Evolutionary conservation across 805 yeast species (phyloP).

Genomic region (Starmera dryadoides): DNA sequence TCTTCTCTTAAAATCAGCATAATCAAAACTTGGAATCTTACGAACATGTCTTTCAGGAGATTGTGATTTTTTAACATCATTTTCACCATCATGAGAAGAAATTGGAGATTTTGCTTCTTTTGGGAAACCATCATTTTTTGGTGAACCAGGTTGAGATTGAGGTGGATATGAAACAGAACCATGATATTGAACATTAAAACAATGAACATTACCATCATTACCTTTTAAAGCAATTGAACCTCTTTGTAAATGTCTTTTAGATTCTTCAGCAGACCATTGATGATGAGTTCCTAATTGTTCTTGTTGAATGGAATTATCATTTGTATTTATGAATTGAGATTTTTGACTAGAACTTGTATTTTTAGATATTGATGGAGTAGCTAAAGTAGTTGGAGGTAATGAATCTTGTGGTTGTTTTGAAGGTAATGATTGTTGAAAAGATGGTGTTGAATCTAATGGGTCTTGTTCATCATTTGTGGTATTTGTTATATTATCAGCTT

Average conservation of each 20-base stretch:
- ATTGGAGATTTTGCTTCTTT: not conserved
- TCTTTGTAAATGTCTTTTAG: constrained; percentile 1
- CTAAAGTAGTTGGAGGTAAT: too few species aligned
- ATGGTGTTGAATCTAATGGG: not conserved
- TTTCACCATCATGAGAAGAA: too few species aligned
- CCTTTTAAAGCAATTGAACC: not conserved
- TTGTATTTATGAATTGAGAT: too few species aligned
- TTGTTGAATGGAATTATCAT: too few species aligned
- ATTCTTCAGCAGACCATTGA: constrained; percentile 1
- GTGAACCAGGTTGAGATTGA: not conserved
- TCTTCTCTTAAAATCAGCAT: not conserved
- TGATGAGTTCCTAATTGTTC: too few species aligned
- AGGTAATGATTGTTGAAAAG: too few species aligned
- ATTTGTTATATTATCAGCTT: not conserved
- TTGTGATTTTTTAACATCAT: not conserved
- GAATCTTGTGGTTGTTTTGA: too few species aligned
- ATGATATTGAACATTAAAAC: constrained; percentile 3
- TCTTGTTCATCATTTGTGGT: not conserved
- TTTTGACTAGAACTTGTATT: too few species aligned
- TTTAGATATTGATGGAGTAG: too few species aligned
- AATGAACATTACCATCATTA: not conserved
- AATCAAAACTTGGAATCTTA: not conserved
- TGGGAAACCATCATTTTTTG: not conserved
- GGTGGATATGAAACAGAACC: constrained; percentile 2
- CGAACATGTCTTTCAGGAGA: not conserved